Percentiles rank a stretch among this genome's conserved stretches.
Evolutionary conservation across 345 rosid species (phyloP).

Genomic region (Noccaea bulbosa): DNA sequence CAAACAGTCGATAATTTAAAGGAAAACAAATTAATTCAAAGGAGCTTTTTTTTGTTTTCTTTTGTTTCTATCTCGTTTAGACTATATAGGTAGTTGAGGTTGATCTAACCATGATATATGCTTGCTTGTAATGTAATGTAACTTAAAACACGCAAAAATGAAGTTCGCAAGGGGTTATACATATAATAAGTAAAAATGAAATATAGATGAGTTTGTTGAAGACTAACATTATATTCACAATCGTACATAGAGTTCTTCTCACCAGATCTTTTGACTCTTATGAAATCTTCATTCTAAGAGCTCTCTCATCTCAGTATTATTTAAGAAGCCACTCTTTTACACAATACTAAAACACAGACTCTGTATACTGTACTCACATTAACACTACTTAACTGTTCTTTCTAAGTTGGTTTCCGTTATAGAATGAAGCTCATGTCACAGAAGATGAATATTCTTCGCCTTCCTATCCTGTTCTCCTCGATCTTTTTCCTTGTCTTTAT

Average conservation of each 20-base stretch:
- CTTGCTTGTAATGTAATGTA: neutral
- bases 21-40: neutral
- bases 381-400: slow-evolving; percentile 3
- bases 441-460: slow-evolving; percentile 27
- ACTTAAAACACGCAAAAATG: neutral
- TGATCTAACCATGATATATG: neutral
- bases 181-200: slow-evolving; percentile 12
- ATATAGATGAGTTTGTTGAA: slow-evolving; percentile 40
- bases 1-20: neutral
- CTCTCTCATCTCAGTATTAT: slow-evolving; percentile 23
- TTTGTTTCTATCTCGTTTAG: neutral
- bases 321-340: slow-evolving; percentile 21
- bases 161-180: neutral
- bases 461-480: slow-evolving; percentile 22
- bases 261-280: slow-evolving; percentile 33
- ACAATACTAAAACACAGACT: slow-evolving; percentile 21
- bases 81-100: neutral
- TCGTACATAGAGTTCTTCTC: slow-evolving; percentile 28
- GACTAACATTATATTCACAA: slow-evolving; percentile 30
- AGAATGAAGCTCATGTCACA: slow-evolving; percentile 8
- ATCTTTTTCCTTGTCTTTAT: slow-evolving; percentile 22
- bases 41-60: neutral
- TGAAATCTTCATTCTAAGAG: neutral
- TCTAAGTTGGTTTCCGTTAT: slow-evolving; percentile 2
- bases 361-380: neutral